phyloP scores from a whole-genome alignment of 495 filamentous ascomycete genomes.

The Hyaloscypha variabilis region DNA sequence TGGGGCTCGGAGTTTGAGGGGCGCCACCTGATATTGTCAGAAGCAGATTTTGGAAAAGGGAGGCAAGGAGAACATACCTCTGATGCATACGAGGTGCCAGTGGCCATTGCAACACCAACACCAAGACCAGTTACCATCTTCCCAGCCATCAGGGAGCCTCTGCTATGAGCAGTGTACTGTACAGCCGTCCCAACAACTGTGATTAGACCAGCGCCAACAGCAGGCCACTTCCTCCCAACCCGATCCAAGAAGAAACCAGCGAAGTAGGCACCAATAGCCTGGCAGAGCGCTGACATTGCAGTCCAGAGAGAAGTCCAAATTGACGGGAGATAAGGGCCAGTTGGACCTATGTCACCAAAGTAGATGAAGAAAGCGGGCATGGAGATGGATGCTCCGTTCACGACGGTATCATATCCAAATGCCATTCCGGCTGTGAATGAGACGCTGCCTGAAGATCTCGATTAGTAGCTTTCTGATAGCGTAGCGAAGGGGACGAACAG shows the following conservation, averaged over 20 bases:
- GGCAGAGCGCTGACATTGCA: constrained; percentile 33
- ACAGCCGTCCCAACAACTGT: constrained; percentile 14
- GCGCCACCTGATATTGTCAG: constrained; percentile 16
- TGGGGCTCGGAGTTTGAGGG: constrained; percentile 21
- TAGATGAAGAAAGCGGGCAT: constrained; percentile 35
- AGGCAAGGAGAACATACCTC: constrained; percentile 9
- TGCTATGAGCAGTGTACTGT: constrained; percentile 21
- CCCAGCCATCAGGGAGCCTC: constrained; percentile 31
- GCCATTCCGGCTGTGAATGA: constrained; percentile 13
- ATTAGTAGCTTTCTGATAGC: neutral
- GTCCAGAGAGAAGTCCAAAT: constrained; percentile 36
- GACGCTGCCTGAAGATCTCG: constrained; percentile 2
- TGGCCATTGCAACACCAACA: constrained; percentile 31
- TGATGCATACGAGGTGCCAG: constrained; percentile 31
- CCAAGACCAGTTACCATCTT: constrained; percentile 33
- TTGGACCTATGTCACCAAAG: constrained; percentile 30
- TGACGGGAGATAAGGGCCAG: constrained; percentile 30
- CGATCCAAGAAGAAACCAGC: constrained; percentile 30
- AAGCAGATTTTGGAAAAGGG: neutral
- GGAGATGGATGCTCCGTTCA: constrained; percentile 32
- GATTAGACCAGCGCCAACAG: constrained; percentile 16
- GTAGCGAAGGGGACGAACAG: constrained; percentile 3
- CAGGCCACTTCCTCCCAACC: constrained; percentile 29
- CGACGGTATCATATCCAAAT: constrained; percentile 30
- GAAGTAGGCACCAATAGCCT: constrained; percentile 30